Evolutionary conservation across 2,329 filamentous ascomycete genomes (phyloP).

Genomic region (Onygenales sp.): DNA sequence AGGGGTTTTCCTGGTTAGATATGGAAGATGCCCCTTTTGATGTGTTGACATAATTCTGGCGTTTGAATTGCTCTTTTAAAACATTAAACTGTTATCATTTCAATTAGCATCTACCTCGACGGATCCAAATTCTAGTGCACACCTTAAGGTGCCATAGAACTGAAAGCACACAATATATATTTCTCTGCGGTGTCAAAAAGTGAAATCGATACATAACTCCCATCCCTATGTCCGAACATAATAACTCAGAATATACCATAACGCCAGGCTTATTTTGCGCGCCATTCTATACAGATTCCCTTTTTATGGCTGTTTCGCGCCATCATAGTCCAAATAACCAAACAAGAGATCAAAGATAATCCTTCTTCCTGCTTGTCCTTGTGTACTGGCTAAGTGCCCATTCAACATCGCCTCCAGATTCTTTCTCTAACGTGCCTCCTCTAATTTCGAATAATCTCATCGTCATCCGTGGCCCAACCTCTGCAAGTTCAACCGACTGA

Average conservation of each 20-base stretch:
- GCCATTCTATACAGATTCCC: background rate
- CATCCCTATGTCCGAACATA: background rate
- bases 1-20: background rate
- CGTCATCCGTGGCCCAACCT: slow-evolving; percentile 93
- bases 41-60: background rate
- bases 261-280: background rate
- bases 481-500: slow-evolving; percentile 76
- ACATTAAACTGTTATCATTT: no score
- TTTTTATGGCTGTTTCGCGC: background rate
- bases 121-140: background rate
- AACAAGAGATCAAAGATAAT: slow-evolving; percentile 58
- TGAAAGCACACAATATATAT: background rate
- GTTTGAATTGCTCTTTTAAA: background rate
- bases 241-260: background rate
- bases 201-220: background rate
- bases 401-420: slow-evolving; percentile 89
- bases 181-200: background rate
- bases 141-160: background rate
- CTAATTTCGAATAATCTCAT: slow-evolving; percentile 92
- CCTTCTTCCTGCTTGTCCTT: slow-evolving; percentile 87
- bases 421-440: slow-evolving; percentile 74
- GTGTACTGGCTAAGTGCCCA: slow-evolving; percentile 97
- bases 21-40: background rate
- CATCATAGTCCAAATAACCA: background rate
- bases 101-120: background rate